A percentile compares a stretch with the other conserved stretches of the same genome.
phyloP scores from a whole-genome alignment of 306 rosid species.

The Trifolium subterraneum region DNA sequence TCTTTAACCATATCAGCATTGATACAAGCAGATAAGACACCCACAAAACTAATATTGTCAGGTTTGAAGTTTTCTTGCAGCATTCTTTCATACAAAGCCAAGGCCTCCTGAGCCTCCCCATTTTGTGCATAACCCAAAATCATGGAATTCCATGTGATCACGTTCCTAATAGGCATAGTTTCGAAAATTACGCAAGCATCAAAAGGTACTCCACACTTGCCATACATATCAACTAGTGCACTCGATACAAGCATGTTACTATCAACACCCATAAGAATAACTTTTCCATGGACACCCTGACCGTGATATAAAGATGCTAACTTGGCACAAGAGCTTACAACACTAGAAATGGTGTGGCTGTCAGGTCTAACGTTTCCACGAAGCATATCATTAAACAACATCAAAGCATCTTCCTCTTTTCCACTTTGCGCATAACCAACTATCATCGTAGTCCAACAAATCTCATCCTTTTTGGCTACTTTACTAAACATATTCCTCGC shows the following conservation, averaged over 20 bases:
- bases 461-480: conserved; percentile 44
- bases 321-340: conserved; percentile 59
- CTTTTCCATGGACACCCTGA: conserved; percentile 57
- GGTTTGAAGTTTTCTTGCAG: conserved; percentile 52
- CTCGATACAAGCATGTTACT: conserved; percentile 51
- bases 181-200: conserved; percentile 51
- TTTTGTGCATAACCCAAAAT: conserved; percentile 60
- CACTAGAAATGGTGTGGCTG: conserved; percentile 54
- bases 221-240: conserved; percentile 63
- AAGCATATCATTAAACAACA: conserved; percentile 55
- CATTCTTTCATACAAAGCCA: conserved; percentile 54
- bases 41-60: conserved; percentile 51
- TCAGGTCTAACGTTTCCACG: conserved; percentile 51
- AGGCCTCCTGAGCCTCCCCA: conserved; percentile 49
- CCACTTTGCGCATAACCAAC: conserved; percentile 56
- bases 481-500: conserved; percentile 47
- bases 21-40: conserved; percentile 56
- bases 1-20: conserved; percentile 48
- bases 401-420: conserved; percentile 56
- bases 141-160: conserved; percentile 55
- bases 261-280: conserved; percentile 48
- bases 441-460: conserved; percentile 65
- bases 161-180: conserved; percentile 48
- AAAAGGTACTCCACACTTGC: conserved; percentile 62
- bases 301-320: conserved; percentile 55